Evolutionary conservation across 164 flowering plant genomes (phyloP).

Genomic region (Chimonanthus salicifolius): DNA sequence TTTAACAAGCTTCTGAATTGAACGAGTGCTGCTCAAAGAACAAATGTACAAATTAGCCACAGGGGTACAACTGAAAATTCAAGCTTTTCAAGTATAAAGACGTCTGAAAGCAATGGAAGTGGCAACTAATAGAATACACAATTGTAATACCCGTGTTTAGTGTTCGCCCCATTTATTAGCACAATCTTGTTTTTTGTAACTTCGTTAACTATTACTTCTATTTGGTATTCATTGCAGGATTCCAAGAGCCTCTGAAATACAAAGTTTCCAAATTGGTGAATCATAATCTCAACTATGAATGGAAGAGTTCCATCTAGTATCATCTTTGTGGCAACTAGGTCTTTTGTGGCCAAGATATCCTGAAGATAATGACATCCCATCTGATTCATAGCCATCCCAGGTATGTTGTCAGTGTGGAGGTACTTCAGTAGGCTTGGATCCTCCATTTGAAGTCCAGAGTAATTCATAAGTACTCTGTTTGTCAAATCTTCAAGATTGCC

Average conservation of each 20-base stretch:
- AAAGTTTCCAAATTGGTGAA: neutral
- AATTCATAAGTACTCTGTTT: neutral
- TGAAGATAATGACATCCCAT: neutral
- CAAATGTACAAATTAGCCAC: neutral
- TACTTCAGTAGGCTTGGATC: neutral
- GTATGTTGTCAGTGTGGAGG: neutral
- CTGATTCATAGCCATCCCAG: neutral
- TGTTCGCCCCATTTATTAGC: neutral
- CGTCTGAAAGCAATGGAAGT: too few species aligned
- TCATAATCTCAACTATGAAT: neutral
- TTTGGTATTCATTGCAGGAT: neutral
- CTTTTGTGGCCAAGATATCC: neutral
- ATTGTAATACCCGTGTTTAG: neutral
- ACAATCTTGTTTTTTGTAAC: neutral
- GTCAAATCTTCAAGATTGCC: neutral
- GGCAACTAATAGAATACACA: neutral
- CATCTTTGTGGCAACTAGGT: neutral
- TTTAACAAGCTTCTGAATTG: constrained; percentile 8
- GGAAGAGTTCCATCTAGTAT: neutral
- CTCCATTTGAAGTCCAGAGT: neutral
- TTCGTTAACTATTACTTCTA: neutral
- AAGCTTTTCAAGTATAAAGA: neutral
- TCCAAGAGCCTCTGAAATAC: constrained; percentile 3
- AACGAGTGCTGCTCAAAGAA: constrained; percentile 5
- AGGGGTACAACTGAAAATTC: neutral